phyloP scores from a whole-genome alignment of 495 filamentous ascomycete species.

The Hyaloscypha hepaticicola region DNA sequence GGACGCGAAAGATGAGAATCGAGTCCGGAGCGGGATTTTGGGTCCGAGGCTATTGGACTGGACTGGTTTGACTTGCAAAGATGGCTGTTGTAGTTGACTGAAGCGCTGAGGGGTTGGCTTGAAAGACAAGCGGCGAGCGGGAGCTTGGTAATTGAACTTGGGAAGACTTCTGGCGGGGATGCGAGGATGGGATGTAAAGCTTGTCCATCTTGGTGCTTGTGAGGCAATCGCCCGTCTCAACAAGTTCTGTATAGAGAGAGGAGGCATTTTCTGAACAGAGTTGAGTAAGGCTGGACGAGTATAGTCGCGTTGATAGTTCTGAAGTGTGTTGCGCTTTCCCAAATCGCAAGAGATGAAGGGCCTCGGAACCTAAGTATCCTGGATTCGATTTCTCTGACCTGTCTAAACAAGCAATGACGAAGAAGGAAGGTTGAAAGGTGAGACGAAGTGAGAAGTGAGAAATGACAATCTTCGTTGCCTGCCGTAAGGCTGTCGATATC shows the following conservation, averaged over 20 bases:
- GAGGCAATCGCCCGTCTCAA: not conserved
- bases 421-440: not conserved
- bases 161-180: not conserved
- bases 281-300: not conserved
- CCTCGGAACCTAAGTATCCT: not conserved
- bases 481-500: not conserved
- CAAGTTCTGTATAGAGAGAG: not conserved
- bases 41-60: not conserved
- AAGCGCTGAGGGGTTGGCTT: not conserved
- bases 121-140: not conserved
- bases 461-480: not conserved
- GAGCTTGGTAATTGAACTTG: not conserved
- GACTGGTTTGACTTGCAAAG: not conserved
- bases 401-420: not conserved
- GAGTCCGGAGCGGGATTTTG: not conserved
- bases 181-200: not conserved
- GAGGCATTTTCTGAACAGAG: not conserved
- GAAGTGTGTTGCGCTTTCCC: not conserved
- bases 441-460: not conserved
- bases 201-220: not conserved
- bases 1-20: not conserved
- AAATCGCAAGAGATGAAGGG: not conserved
- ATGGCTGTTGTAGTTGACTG: not conserved
- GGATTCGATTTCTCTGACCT: not conserved
- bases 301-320: not conserved